Evolutionary conservation across 371 early-diverging fungal genomes (phyloP), one percentile per base, ranked within the genome.

Genomic region (Mortierella sp.): DNA sequence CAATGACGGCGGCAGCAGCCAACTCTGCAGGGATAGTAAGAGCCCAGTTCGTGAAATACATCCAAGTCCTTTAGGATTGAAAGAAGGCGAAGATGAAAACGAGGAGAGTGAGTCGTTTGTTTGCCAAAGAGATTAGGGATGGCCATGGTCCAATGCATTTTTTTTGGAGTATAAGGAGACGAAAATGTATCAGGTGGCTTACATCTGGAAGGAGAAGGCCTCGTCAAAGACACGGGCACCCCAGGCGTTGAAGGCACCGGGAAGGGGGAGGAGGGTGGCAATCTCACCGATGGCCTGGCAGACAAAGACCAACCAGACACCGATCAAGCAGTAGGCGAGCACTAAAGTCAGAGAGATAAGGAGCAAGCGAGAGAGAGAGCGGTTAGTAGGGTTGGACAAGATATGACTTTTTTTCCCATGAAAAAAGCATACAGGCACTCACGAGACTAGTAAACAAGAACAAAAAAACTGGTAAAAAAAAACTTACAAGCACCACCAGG

Each of bases 251-350:
- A 97, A 96, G 7, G 93, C 91, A 55, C 96, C 97, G n/a, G 95
- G 87, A 7, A 95, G 91, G 24, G 97, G 97, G 29, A 95, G 90
- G 63, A 90, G 88, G 5, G 96, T 93, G 11, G 94, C 91, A 92
- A 97, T 94, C 80, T 96, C 96, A 79, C 95, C 96, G 71, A 97
- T 89, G 64, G 94, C 92, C 81, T 94, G 93, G 87, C 94, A 91
- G n/a, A 95, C 93, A 71, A 92, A 94, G 71, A 91, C 95, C 8
- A 97, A 92, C 88, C 95, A 89, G 43, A 92, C 66, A 74, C 95
- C 95, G 16, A 94, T 91, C 29, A 93, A 63, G 16, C 72, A 65
- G 66, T 93, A 97, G 43, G 92, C 94, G 11, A 95, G 85, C 74
- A 95, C 87, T 29, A 92, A 87, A 37, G 16, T 1, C 14, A 50